These are phyloP conservation scores for Fragaria vesca DNA, from an alignment of 306 rosid species.

Conservation along the genomic window DNA sequence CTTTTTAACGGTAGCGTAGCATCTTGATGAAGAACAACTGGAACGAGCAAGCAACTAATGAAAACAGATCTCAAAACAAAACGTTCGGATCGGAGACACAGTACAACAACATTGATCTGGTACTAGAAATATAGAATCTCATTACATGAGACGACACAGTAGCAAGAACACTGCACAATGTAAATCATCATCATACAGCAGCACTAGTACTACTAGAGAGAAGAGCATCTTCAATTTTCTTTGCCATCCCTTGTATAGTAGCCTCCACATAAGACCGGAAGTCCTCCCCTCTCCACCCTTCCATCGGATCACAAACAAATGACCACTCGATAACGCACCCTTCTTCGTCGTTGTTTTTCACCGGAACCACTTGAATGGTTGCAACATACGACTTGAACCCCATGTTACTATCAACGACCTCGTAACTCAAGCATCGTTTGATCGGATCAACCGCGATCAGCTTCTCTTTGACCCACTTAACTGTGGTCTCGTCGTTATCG, in stretches of 20 bases:
- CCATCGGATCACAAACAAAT: constrained; percentile 49
- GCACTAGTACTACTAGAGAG: neutral
- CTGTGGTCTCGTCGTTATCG: neutral
- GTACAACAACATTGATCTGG: neutral
- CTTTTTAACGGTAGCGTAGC: neutral
- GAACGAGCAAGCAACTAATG: neutral
- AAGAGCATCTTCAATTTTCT: constrained; percentile 34
- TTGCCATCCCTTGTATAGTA: constrained; percentile 32
- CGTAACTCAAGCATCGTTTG: constrained; percentile 44
- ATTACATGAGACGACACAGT: neutral
- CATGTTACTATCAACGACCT: constrained; percentile 39
- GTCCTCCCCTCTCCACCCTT: constrained; percentile 39
- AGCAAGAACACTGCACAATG: neutral
- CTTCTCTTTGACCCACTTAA: constrained; percentile 55
- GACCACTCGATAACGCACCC: constrained; percentile 63
- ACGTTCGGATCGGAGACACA: neutral
- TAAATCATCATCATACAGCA: neutral
- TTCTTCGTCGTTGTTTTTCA: constrained; percentile 15
- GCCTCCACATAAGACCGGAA: constrained; percentile 26
- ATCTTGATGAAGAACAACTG: neutral
- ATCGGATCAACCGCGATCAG: constrained; percentile 43
- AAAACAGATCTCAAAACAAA: neutral
- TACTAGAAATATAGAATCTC: neutral
- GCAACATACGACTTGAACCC: constrained; percentile 50
- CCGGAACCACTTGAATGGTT: constrained; percentile 28